Base-by-base conservation (phyloP, 495 filamentous ascomycete genomes). In the Paragyromitra xinjiangensis region DNA sequence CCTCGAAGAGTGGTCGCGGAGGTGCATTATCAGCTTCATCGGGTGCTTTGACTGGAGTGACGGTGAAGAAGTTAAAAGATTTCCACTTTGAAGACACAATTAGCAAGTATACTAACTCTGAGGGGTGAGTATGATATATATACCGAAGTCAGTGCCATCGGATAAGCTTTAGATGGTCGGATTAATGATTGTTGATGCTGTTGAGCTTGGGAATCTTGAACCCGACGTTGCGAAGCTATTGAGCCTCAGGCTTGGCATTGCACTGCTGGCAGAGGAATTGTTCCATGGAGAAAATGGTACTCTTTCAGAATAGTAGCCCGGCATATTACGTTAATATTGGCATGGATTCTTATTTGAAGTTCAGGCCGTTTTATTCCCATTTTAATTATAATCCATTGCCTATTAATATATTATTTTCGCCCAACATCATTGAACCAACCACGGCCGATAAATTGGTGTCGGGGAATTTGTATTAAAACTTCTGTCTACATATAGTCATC, bases 31-130 rank as follows among this genome's bases (percentile, higher is more conserved):
- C 87, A n/a, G 78, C 75, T 79, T 92, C 92, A 83, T 94, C 92
- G 66, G 92, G 87, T 71, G 92, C 88, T 83, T 91, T 91, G 84
- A 98, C 90, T 79, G 91, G 90, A 74, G 90, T 89, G 83, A 97
- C 93, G 84, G 97, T 94, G 87, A 99, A 97, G 90, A 99, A 98
- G 88, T 95, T 94, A 87, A 99, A 98, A 66, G 92, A 90, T 92
- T 97, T 97, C 95, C 96, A 98, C 94, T 99, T 44, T 42, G 37
- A 29, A 29, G 6, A 48, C 29, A 73, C 34, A 14, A 59, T 77
- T 73, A 77, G 58, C 62, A 61, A 42, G 6, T 14, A 19, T 6
- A 9, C 2, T 48, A 66, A 48, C 14, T 19, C 24, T 3, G 6
- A 34, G 22, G 42, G 29, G 50, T 22, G 48, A 39, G 22, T 40